These are phyloP conservation scores for Senecio squalidus DNA, from an alignment of 140 eudicot genomes.

Conservation along the genomic window DNA sequence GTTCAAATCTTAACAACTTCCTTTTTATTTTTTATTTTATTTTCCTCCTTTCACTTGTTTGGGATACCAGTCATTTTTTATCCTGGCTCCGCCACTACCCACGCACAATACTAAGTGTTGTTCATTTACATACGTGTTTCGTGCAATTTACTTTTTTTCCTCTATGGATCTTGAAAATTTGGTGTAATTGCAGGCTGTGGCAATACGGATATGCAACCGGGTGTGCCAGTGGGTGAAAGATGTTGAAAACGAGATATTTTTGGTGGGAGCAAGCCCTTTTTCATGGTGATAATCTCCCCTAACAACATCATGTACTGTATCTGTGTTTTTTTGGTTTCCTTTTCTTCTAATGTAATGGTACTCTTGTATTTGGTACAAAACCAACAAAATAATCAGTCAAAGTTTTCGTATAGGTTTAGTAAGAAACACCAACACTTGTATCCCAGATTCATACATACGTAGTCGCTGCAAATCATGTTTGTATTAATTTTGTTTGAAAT, in stretches of 20 bases:
- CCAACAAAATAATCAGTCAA: conserved; percentile 7
- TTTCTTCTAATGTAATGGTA: neutral
- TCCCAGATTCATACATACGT: neutral
- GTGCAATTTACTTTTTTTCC: neutral
- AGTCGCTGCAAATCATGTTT: neutral
- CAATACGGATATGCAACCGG: conserved; percentile 80
- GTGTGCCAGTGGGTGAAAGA: conserved; percentile 97
- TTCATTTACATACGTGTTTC: neutral
- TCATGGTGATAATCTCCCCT: conserved; percentile 67
- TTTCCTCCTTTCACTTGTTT: no score
- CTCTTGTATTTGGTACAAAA: conserved; percentile 14
- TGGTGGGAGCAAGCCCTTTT: conserved; percentile 94
- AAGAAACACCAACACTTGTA: conserved; percentile 8
- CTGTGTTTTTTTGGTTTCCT: neutral
- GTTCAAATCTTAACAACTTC: no score
- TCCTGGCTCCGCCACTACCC: no score
- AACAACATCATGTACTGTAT: conserved; percentile 9
- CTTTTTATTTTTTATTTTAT: no score
- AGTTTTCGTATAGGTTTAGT: neutral
- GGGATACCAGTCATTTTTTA: no score
- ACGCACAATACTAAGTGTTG: neutral
- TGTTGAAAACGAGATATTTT: conserved; percentile 84
- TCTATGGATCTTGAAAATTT: neutral
- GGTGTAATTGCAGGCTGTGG: conserved; percentile 51
- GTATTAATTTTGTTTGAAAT: neutral